Base-by-base conservation (phyloP, 2,329 filamentous ascomycete genomes). In the Sarocladiaceae sp. region DNA sequence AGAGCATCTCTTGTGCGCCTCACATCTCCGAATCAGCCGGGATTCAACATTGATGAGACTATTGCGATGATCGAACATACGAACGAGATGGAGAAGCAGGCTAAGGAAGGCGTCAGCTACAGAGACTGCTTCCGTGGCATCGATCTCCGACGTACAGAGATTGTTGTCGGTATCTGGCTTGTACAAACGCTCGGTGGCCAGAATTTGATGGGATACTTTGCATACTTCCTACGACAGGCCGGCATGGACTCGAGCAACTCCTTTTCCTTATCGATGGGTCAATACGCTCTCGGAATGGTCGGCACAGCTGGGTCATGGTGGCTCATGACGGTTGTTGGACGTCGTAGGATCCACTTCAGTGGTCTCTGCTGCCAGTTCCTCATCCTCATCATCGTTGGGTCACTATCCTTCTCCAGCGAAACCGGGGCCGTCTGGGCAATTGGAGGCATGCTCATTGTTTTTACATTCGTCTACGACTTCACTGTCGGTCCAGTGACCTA, bases 11-110 rank as follows among this genome's bases (percentile, higher is more conserved):
- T 78, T 0, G 54, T 71, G 23, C 66, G 74, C 15, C 66, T 78
- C 2, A 74, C 71, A 0, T 70, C 66, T 4, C 60, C 57, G 28
- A 64, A 67, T 54, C 63, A 70, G 52, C 60, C 66, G 20, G 56
- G 58, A 25, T 74, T 76, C 56, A 71, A 77, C 55, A 62, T 64
- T 3, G 72, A 79, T 53, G 69, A 76, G 54, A 72, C 72, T 0
- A 62, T 83, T 11, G 74, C 77, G 15, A 72, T 81, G 73, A 79
- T 82, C 59, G 69, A 73, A 31, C 71, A 80, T 55, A 81, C 78
- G 6, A 75, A 80, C 55, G 70, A 74, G 60, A 61, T 75, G 52
- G 76, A 79, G 57, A 72, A 71, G 57, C 58, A 65, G 20, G 55
- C 70, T 40, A 71, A 70, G 7, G 65, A 66, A 7, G 76, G 77